Evolutionary conservation across 73 alveolate genomes (phyloP).

Genomic region (Paramecium pentaurelia): DNA sequence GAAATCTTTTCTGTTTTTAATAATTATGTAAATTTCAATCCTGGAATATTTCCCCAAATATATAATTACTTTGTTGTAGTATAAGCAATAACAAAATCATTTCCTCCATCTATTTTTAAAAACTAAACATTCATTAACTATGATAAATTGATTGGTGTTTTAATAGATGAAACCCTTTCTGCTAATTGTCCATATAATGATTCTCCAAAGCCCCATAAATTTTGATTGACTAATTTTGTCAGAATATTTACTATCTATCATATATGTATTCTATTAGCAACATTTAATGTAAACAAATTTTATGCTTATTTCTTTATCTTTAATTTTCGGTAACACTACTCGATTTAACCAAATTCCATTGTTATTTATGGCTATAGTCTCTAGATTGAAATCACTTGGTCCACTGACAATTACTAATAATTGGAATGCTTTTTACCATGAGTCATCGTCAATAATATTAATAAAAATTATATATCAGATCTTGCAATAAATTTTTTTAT

Average conservation of each 20-base stretch:
- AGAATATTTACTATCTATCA: not conserved
- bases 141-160: not conserved
- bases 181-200: conserved; percentile 16
- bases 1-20: not conserved
- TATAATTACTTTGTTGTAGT: not conserved
- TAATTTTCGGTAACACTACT: not conserved
- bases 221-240: not conserved
- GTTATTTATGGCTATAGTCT: not conserved
- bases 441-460: not conserved
- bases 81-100: not conserved
- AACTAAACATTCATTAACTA: not conserved
- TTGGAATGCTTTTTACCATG: not conserved
- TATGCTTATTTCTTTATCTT: not conserved
- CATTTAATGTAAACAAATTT: not conserved
- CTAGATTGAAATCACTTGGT: conserved; percentile 3
- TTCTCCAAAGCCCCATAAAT: conserved; percentile 23
- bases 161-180: not conserved
- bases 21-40: not conserved
- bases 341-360: not conserved
- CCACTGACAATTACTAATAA: not conserved
- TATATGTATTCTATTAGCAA: not conserved
- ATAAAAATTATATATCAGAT: not conserved
- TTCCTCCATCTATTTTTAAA: not conserved
- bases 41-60: conserved; percentile 28
- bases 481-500: conserved; percentile 18